Evolutionary conservation across 2,329 filamentous ascomycete genomes (phyloP).

Genomic region (Keithomyces neogunnii): DNA sequence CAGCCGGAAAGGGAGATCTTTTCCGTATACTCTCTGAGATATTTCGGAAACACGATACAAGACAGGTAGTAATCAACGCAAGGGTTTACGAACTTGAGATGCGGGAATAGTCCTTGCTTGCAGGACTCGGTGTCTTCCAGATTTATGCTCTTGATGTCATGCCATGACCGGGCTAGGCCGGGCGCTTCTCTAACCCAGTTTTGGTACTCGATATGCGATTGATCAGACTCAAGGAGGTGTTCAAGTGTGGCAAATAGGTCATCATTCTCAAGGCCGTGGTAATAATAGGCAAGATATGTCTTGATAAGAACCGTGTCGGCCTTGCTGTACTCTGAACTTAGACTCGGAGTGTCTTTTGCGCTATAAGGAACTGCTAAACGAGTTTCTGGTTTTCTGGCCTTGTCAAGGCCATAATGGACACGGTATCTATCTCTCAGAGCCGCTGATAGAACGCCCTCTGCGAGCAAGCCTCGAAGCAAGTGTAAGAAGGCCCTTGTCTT

Average conservation of each 20-base stretch:
- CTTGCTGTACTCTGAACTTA: slow-evolving; percentile 53
- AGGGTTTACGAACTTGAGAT: slow-evolving; percentile 38
- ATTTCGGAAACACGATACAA: slow-evolving; percentile 47
- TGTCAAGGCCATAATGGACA: slow-evolving; percentile 52
- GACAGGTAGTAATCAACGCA: slow-evolving; percentile 54
- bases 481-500: slow-evolving; percentile 26
- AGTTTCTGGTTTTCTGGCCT: slow-evolving; percentile 26
- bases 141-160: slow-evolving; percentile 42
- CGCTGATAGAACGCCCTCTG: slow-evolving; percentile 42
- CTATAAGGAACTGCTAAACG: slow-evolving; percentile 47
- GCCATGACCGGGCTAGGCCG: slow-evolving; percentile 25
- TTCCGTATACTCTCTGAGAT: slow-evolving; percentile 51
- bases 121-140: slow-evolving; percentile 43
- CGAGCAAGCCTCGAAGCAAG: slow-evolving; percentile 45
- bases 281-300: slow-evolving; percentile 61
- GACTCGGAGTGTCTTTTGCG: slow-evolving; percentile 46
- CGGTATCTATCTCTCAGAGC: slow-evolving; percentile 50
- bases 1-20: slow-evolving; percentile 57
- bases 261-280: slow-evolving; percentile 43
- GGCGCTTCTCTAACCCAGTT: slow-evolving; percentile 38
- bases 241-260: slow-evolving; percentile 37
- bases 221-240: slow-evolving; percentile 35
- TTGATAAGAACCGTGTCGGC: slow-evolving; percentile 57
- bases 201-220: slow-evolving; percentile 33
- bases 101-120: slow-evolving; percentile 37